Evolutionary conservation across 2,329 filamentous ascomycete genomes (phyloP).

Genomic region (Exophiala oligosperma): DNA sequence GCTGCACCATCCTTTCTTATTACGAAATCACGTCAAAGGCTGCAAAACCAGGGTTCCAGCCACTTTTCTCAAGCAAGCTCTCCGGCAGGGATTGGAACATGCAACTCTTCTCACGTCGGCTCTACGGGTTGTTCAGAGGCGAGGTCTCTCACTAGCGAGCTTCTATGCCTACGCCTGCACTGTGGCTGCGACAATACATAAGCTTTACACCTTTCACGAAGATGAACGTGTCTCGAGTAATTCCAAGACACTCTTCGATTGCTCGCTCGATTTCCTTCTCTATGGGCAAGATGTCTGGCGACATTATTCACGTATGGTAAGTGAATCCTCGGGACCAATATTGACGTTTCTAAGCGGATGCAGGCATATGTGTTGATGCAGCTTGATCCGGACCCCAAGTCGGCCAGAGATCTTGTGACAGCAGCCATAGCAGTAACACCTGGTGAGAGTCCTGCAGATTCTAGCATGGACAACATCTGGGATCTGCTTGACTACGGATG

Average conservation of each 20-base stretch:
- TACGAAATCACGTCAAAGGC: constrained; percentile 31
- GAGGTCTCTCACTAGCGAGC: constrained; percentile 30
- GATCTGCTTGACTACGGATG: constrained; percentile 21
- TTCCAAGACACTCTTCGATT: constrained; percentile 8
- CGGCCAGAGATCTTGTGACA: constrained; percentile 11
- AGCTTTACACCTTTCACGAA: constrained; percentile 9
- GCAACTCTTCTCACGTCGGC: constrained; percentile 33
- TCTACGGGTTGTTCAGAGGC: constrained; percentile 28
- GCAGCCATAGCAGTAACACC: background rate
- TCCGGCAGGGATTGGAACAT: constrained; percentile 34
- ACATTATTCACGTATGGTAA: constrained; percentile 12
- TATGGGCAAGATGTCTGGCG: constrained; percentile 4
- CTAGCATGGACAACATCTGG: constrained; percentile 7
- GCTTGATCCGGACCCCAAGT: constrained; percentile 6
- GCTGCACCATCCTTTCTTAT: constrained; percentile 38
- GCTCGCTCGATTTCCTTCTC: constrained; percentile 10
- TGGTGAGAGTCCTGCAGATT: background rate
- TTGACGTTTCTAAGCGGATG: background rate
- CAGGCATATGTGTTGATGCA: too few relatives aligned
- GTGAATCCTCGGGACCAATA: background rate
- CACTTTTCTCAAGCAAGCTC: constrained; percentile 33
- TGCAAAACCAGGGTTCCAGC: constrained; percentile 32
- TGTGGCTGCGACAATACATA: constrained; percentile 27
- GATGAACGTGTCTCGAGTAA: constrained; percentile 7
- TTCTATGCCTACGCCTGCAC: constrained; percentile 37